Conservation (phyloP, 139 green algal species). For the Tetraselmis chui region DNA sequence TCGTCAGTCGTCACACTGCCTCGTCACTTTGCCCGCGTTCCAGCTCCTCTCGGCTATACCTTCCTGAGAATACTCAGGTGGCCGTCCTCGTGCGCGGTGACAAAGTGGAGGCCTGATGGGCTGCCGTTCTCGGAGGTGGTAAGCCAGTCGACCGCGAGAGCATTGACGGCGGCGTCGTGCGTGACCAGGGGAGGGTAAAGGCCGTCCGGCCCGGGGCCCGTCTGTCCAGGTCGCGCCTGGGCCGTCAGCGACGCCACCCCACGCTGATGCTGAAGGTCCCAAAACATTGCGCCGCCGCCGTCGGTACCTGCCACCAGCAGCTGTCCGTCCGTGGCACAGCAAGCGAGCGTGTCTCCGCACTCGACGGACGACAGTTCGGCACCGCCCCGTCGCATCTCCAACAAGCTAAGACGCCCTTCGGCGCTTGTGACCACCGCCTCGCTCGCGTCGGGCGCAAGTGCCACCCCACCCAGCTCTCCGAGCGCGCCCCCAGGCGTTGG, state of each 20-base stretch:
- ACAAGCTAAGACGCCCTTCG: constrained; percentile 40
- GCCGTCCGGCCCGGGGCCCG: neutral
- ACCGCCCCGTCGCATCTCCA: constrained; percentile 35
- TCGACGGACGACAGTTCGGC: constrained; percentile 2
- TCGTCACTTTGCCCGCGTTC: too few species aligned
- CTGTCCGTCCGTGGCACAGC: constrained; percentile 38
- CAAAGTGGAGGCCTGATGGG: neutral
- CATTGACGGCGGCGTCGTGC: neutral
- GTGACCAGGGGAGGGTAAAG: neutral
- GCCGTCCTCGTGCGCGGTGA: neutral
- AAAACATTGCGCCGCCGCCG: constrained; percentile 19
- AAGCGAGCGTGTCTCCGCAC: constrained; percentile 44
- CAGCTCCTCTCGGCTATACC: too few species aligned
- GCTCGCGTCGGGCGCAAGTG: constrained; percentile 25
- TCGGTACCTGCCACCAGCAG: constrained; percentile 47
- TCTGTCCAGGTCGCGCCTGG: neutral
- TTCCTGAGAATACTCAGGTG: too few species aligned
- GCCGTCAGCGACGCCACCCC: neutral
- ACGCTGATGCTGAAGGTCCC: neutral
- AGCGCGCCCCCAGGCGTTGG: neutral
- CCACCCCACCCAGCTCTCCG: constrained; percentile 49
- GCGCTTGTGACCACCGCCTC: constrained; percentile 34
- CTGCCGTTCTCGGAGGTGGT: neutral
- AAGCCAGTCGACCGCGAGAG: neutral
- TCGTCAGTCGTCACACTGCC: too few species aligned